Base-by-base conservation (phyloP, 2,329 filamentous ascomycete genomes). In the Dactylellina haptotyla region DNA sequence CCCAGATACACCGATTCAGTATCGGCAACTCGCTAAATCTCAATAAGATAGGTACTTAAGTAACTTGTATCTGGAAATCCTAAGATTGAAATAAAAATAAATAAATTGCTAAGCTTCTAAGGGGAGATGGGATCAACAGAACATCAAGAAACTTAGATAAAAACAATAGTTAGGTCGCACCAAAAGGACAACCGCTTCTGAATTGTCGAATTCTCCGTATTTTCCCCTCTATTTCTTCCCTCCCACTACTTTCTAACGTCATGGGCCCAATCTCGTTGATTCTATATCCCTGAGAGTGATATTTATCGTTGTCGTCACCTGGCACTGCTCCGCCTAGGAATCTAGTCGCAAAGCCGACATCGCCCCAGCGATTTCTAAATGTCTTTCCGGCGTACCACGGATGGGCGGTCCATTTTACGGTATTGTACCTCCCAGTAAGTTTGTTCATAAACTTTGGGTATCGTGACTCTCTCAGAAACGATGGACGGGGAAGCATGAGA, bases 361-460 rank as follows among this genome's bases (percentile, higher is more conserved):
- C 87, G 2, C 86, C 87, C 88, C 85, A 91, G 70, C 86, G 85
- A 76, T 84, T 86, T 86, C 84, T 86, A 34, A 86, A 79, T 0
- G 85, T 89, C 32, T 84, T 83, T 67, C 84, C 83, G 28, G 86
- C 83, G 79, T 90, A 91, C 80, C 86, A 90, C 1, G 89, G 89
- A 45, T 87, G 85, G 10, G 86, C 85, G 25, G 87, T 83, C 80
- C 88, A 90, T 37, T 81, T 76, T 0, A 81, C 79, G 77, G 80
- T 79, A 62, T 83, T 82, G 74, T 87, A 83, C 1, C 85, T 84
- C 0, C 85, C 85, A 0, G 85, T 84, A 32, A 83, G 80, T 5
- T 82, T 80, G 72, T 90, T 85, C 0, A 85, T 81, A 0, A 81
- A 65, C 1, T 85, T 82, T 1, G 81, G 81, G 45, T 87, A 57